Base-by-base conservation (phyloP, 768 basidiomycete genomes). In the Hypholoma sublateritium region DNA sequence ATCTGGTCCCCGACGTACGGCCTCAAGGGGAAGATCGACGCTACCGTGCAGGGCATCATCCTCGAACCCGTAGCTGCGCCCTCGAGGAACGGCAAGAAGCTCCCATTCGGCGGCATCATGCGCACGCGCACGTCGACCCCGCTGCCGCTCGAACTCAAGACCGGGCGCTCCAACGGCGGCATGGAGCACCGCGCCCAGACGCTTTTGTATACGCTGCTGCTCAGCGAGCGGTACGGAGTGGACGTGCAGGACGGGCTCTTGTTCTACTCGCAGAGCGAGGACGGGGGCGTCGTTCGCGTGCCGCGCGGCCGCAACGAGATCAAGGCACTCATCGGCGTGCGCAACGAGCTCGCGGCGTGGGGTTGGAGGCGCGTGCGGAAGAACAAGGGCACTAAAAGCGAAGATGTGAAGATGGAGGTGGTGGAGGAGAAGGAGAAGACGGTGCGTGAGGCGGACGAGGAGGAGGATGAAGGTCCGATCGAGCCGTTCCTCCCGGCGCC, bases 161-260 rank as follows among this genome's bases (percentile, higher is more conserved):
- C 97, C 0, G 97, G 97, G 1, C 81, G 89, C 28, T 74, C 88
- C 0, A 75, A 82, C 7, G 75, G 79, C 5, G 88, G 85, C 0
- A 86, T 95, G 84, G 94, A 96, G 62, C 96, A 98, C 70, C 89
- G 97, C 36, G 97, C 97, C 0, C 97, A 99, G 72, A 99, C 97
- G 1, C 95, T 98, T 88, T 74, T 99, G 3, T 99, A 99, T 69
- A 96, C 94, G 1, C 76, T 98, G 4, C 79, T 99, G 1, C 85
- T 94, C 63, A 83, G 85, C 37, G 95, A 98, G 68, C 83, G 96
- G n/a, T 98, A 98, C 65, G 92, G 87, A 5, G 81, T 83, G 5
- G 82, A 88, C 19, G 85, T 97, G 8, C 80, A 85, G 1, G 84
- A 87, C 6, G 97, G 97, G 13, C 74, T 99, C 44, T 78, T 99